Percentiles rank a stretch among this genome's conserved stretches.
Conservation (phyloP, 108 stramenopile genomes). For the Pseudonitzschia pungens region DNA sequence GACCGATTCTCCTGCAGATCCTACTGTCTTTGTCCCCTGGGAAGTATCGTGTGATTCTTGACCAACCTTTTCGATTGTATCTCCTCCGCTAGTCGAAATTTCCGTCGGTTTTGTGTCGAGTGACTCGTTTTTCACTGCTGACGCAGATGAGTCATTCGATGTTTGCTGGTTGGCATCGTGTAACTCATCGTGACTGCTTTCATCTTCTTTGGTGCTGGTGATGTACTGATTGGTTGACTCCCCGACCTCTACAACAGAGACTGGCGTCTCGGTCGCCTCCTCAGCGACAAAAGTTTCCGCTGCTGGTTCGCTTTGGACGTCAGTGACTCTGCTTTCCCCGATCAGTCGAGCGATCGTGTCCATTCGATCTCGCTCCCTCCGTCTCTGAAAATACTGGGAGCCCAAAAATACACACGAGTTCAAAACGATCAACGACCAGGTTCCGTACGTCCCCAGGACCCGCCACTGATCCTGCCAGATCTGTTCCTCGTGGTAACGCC, state of each 20-base stretch:
- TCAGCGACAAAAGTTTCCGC: background rate
- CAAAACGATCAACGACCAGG: constrained; percentile 57
- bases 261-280: background rate
- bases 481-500: constrained; percentile 72
- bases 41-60: background rate
- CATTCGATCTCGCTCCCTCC: constrained; percentile 37
- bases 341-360: constrained; percentile 35
- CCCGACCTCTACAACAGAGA: background rate
- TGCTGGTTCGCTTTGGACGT: background rate
- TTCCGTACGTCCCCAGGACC: constrained; percentile 55
- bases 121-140: background rate
- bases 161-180: background rate
- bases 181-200: background rate
- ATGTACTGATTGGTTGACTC: background rate
- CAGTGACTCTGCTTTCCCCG: background rate
- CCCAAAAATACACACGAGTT: constrained; percentile 56
- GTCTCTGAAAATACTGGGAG: constrained; percentile 43
- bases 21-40: background rate
- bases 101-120: background rate
- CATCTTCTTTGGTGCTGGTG: background rate
- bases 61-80: background rate
- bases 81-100: background rate
- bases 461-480: constrained; percentile 74
- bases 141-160: background rate
- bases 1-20: background rate